Evolutionary conservation across 306 rosid species (phyloP).

Genomic region (Vicia sativa): DNA sequence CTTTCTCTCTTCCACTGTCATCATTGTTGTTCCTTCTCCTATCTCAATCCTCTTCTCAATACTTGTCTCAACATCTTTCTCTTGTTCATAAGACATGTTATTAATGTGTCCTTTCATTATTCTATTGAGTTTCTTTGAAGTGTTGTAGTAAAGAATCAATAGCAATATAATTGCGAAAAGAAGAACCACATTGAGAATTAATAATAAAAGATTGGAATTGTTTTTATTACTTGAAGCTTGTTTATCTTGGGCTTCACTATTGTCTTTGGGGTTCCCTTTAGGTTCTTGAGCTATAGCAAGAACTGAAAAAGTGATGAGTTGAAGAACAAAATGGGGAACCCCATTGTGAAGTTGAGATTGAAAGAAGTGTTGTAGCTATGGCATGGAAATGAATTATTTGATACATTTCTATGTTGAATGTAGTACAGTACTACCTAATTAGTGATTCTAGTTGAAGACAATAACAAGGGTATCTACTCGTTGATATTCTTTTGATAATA

Average conservation of each 20-base stretch:
- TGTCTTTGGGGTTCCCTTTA: constrained; percentile 38
- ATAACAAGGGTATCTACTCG: constrained; percentile 39
- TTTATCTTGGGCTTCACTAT: constrained; percentile 5
- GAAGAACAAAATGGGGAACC: constrained; percentile 20
- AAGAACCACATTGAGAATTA: constrained; percentile 45
- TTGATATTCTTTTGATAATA: constrained; percentile 42
- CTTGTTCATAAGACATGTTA: not conserved
- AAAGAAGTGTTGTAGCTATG: constrained; percentile 32
- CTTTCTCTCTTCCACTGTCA: constrained; percentile 53
- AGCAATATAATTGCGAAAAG: constrained; percentile 51
- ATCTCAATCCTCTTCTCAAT: constrained; percentile 41
- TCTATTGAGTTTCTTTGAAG: constrained; percentile 49
- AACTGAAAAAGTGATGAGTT: constrained; percentile 18
- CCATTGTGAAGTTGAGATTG: constrained; percentile 37
- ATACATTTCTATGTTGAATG: constrained; percentile 24
- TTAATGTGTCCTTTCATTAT: constrained; percentile 39
- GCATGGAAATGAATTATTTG: constrained; percentile 15
- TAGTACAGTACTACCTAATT: constrained; percentile 10
- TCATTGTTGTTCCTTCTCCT: constrained; percentile 39
- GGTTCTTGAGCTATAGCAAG: constrained; percentile 42
- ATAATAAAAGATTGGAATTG: constrained; percentile 8
- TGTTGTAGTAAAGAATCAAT: constrained; percentile 49
- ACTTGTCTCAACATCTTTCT: constrained; percentile 29
- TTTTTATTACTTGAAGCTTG: constrained; percentile 17
- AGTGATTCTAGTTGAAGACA: constrained; percentile 33